Conservation (phyloP, 2,329 filamentous ascomycete species). For the Fusarium dlaminii region DNA sequence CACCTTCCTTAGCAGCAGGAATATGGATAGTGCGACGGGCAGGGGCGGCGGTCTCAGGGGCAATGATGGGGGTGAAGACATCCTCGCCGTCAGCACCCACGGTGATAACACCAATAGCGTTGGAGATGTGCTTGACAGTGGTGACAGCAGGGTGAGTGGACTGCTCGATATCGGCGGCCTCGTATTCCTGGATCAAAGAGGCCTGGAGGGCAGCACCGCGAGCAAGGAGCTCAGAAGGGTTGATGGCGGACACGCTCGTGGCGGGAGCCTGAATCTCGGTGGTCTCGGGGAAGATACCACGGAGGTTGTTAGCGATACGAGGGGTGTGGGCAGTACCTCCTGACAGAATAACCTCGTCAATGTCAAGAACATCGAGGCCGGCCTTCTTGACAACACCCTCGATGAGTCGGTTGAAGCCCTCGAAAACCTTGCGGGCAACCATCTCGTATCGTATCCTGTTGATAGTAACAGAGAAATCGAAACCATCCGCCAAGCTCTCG, state of each 20-base stretch:
- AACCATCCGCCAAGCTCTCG: constrained; percentile 86
- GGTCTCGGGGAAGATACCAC: constrained; percentile 80
- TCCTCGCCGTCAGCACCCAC: constrained; percentile 68
- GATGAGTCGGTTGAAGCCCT: constrained; percentile 86
- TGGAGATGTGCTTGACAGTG: constrained; percentile 87
- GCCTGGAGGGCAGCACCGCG: constrained; percentile 96
- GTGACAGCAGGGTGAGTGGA: constrained; percentile 96
- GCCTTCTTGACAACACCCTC: constrained; percentile 91
- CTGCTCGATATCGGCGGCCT: constrained; percentile 92
- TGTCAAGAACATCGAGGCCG: constrained; percentile 87
- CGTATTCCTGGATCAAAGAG: constrained; percentile 92
- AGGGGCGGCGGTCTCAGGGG: constrained; percentile 88
- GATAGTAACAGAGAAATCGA: constrained; percentile 91
- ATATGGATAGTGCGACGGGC: constrained; percentile 87
- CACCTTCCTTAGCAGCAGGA: constrained; percentile 78
- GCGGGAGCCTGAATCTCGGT: constrained; percentile 85
- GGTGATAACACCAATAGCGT: constrained; percentile 87
- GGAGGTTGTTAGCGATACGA: constrained; percentile 85
- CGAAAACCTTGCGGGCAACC: constrained; percentile 84
- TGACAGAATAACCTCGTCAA: constrained; percentile 93
- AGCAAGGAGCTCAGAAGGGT: constrained; percentile 89
- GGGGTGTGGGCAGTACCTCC: constrained; percentile 94
- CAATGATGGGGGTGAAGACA: constrained; percentile 82
- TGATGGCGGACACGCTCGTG: constrained; percentile 80
- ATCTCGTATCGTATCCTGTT: constrained; percentile 95